Evolutionary conservation across 805 yeast genomes (phyloP), one percentile per base, ranked within the genome.

Genomic region (Nakazawaea wickerhamii): DNA sequence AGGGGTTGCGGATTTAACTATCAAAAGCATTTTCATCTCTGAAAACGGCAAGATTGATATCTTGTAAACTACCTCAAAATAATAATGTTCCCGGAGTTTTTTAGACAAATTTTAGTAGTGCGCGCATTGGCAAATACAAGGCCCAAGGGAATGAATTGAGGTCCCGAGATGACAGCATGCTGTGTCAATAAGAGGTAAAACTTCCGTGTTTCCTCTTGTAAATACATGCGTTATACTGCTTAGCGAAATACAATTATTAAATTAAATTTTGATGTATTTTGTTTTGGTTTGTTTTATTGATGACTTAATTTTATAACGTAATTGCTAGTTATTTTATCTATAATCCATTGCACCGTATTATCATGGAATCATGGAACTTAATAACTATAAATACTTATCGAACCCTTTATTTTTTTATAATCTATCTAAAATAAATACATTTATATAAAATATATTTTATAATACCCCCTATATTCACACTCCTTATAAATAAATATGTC

Each of bases 311-410:
- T n/a, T 18, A 18, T n/a, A n/a, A 22, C 10, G 21, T n/a, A n/a
- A n/a, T n/a, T n/a, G n/a, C n/a, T n/a, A n/a, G n/a, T n/a, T n/a
- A n/a, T n/a, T n/a, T n/a, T n/a, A n/a, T n/a, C n/a, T n/a, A n/a
- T 38, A 18, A 30, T 39, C 35, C 37, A 40, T 40, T 40, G 25
- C 25, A 34, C 43, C 37, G 43, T 28, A 28, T 28, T 6, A 28
- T 15, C 31, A 38, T 31, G 17, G 19, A 17, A 14, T 13, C n/a
- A n/a, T 30, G 18, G 23, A 15, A 10, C 2, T n/a, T 11, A 2
- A 19, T 20, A 19, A 28, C 19, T 38, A 38, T 38, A 38, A 38
- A 38, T 38, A 38, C 2, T 30, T n/a, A n/a, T n/a, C n/a, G n/a
- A n/a, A n/a, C n/a, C n/a, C n/a, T n/a, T n/a, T n/a, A n/a, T n/a